Evolutionary conservation across 2,329 filamentous ascomycete genomes (phyloP), one percentile per base, ranked within the genome.

Genomic region (Arthrobotrys pseudoclavata): DNA sequence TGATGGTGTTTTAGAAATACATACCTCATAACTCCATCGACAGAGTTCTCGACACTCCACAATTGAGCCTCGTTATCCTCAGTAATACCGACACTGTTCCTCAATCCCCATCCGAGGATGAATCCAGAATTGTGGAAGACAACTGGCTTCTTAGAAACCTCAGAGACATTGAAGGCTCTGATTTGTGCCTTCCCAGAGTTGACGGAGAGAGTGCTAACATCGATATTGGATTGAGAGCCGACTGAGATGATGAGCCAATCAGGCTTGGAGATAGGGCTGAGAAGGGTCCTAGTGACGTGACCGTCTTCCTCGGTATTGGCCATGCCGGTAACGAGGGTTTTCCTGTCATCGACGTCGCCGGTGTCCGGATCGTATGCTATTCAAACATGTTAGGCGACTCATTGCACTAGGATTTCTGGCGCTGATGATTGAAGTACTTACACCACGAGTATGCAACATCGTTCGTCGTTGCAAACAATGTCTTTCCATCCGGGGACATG

Each of bases 81-180:
- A 22, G 85, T 89, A 1, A 93, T 84, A 12, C 91, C 91, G 4
- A 92, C 91, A 0, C 90, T 89, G 82, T 93, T 93, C 47, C 91
- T 86, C 61, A 94, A 85, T 15, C 91, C 91, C 90, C 90, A 93
- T 18, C 90, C 88, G 1, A 89, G 83, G 0, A 87, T 80, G 18
- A 82, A 79, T 2, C 87, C 87, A n/a, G 88, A 79, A 83, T 84
- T 80, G 34, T 86, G 85, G 62, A 86, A 89, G 24, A 50, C 80
- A 87, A 83, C 81, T 84, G 87, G 74, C 85, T 84, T 76, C 87
- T 87, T 0, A 83, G 81, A 61, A 83, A 84, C n/a, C 82, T 81
- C 69, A 85, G 85, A 70, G 81, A 85, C 47, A 88, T 82, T 86
- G 83, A 89, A 90, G 37, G 88, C 88, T 76, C 90, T 90, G 81